A percentile compares a stretch with the other conserved stretches of the same genome.
Conservation (phyloP, 495 filamentous ascomycete genomes). For the Tetracladium setigerum region DNA sequence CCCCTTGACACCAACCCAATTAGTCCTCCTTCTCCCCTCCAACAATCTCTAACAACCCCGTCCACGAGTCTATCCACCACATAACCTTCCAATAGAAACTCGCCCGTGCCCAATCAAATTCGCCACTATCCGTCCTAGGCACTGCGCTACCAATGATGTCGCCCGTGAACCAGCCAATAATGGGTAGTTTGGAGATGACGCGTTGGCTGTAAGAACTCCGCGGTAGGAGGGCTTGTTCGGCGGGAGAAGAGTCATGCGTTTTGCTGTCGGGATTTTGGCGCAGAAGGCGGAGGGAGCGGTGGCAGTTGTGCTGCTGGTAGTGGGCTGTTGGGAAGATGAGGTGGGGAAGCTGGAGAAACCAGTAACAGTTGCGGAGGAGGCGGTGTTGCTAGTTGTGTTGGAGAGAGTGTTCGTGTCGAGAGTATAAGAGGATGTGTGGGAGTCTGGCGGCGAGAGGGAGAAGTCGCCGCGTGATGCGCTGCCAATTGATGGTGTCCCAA, state of each 20-base stretch:
- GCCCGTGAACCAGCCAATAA: constrained; percentile 62
- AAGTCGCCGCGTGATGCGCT: constrained; percentile 6
- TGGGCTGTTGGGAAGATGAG: constrained; percentile 1
- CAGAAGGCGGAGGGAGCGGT: constrained; percentile 30
- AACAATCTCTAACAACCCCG: constrained; percentile 41
- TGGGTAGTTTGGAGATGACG: constrained; percentile 51
- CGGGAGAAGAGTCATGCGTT: constrained; percentile 41
- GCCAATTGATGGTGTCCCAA: constrained; percentile 13
- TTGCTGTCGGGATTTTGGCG: constrained; percentile 37
- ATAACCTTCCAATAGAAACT: constrained; percentile 68
- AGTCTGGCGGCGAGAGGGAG: constrained; percentile 27
- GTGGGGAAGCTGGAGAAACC: constrained; percentile 11
- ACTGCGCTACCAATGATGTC: constrained; percentile 76
- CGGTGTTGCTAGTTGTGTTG: constrained; percentile 29
- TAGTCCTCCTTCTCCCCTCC: constrained; percentile 44
- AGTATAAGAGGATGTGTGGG: constrained; percentile 38
- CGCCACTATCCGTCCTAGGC: constrained; percentile 68
- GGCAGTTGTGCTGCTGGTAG: constrained; percentile 13
- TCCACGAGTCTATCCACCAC: constrained; percentile 40
- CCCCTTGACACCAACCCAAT: too few species aligned
- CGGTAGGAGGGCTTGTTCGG: constrained; percentile 58
- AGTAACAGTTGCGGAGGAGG: constrained; percentile 48
- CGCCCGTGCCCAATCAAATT: constrained; percentile 68
- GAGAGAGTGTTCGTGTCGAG: constrained; percentile 37
- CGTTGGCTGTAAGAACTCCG: constrained; percentile 53